phyloP scores from a whole-genome alignment of 352 stramenopile genomes.

The Poterioochromonas sp. region DNA sequence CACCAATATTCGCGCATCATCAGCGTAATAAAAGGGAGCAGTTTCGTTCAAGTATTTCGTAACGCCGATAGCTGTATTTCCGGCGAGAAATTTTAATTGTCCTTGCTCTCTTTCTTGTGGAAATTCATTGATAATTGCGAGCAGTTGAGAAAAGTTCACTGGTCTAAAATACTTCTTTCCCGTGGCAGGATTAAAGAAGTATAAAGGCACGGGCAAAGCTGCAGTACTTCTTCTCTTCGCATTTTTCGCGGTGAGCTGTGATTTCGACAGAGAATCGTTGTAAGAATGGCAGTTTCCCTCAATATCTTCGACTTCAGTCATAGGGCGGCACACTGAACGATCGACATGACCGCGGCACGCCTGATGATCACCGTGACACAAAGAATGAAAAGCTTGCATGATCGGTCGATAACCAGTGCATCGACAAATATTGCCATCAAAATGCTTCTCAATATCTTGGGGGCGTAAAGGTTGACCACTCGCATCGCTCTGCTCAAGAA shows the following conservation, averaged over 20 bases:
- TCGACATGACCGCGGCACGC: not conserved
- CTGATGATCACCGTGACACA: conserved; percentile 31
- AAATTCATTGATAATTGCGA: not conserved
- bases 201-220: not conserved
- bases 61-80: conserved; percentile 50
- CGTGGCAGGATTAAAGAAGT: not conserved
- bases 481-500: conserved; percentile 50
- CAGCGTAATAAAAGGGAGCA: conserved; percentile 46
- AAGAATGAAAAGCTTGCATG: conserved; percentile 37
- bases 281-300: not conserved
- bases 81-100: conserved; percentile 44
- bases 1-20: conserved; percentile 40
- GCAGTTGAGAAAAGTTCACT: conserved; percentile 2
- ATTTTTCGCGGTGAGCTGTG: conserved; percentile 2
- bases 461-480: conserved; percentile 46
- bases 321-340: not conserved
- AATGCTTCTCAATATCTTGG: conserved; percentile 76
- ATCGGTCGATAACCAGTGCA: conserved; percentile 73
- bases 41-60: conserved; percentile 56
- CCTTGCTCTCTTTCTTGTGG: conserved; percentile 35
- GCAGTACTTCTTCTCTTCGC: not conserved
- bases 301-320: not conserved
- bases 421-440: conserved; percentile 90
- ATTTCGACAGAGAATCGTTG: not conserved
- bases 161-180: not conserved